phyloP scores from a whole-genome alignment of 2,329 filamentous ascomycete species.

The Beauveria caledonica region DNA sequence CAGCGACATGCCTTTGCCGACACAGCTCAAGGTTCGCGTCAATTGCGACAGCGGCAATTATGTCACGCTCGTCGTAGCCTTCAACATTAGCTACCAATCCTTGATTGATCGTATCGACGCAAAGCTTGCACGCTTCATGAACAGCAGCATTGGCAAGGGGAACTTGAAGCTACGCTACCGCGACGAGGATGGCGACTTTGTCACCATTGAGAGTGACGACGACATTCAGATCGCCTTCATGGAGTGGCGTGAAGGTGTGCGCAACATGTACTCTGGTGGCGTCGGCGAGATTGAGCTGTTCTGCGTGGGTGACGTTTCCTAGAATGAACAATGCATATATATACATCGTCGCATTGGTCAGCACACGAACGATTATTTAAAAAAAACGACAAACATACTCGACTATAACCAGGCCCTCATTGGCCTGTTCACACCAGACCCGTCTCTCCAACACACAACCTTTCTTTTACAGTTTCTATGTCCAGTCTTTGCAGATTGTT shows the following conservation, averaged over 20 bases:
- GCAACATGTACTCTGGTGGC: constrained; percentile 52
- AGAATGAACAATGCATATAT: not conserved
- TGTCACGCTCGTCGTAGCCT: constrained; percentile 90
- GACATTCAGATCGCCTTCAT: constrained; percentile 94
- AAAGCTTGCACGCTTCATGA: constrained; percentile 81
- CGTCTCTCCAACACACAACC: not conserved
- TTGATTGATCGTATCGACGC: constrained; percentile 93
- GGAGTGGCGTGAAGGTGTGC: constrained; percentile 73
- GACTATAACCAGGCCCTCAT: not conserved
- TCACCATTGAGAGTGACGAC: constrained; percentile 91
- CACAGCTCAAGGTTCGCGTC: constrained; percentile 92
- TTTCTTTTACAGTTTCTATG: not conserved
- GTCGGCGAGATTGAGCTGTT: constrained; percentile 88
- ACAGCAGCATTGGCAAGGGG: constrained; percentile 72
- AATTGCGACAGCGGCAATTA: constrained; percentile 81
- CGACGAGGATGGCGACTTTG: constrained; percentile 86
- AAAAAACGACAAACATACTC: not conserved
- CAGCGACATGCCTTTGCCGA: constrained; percentile 47
- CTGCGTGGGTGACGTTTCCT: constrained; percentile 50
- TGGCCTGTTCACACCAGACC: not conserved
- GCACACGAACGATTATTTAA: not conserved
- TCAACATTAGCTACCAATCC: constrained; percentile 90
- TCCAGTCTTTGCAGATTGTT: not conserved
- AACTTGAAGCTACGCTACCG: constrained; percentile 82
- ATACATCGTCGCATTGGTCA: not conserved